Base-by-base conservation (phyloP, 1,139 yeast genomes). In the Blastobotrys proliferans region DNA sequence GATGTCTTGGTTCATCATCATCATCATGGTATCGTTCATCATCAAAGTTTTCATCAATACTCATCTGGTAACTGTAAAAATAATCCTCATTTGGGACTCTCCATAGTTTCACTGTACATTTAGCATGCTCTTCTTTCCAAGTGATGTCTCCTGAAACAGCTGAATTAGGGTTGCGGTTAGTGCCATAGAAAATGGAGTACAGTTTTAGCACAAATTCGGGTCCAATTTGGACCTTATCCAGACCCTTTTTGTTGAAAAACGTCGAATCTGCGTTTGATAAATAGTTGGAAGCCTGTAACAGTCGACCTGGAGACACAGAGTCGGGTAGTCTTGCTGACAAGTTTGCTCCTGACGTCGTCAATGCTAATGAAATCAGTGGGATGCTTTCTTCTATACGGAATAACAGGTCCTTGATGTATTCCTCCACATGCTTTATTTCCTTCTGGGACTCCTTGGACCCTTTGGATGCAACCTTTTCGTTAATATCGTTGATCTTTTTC, bases 11-110 rank as follows among this genome's bases (percentile, higher is more conserved):
- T 16, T 67, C 74, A 8, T 63, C 66, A 6, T 73, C 77, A 10
- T 68, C 74, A 9, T 80, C 83, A 55, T 85, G 95, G 56, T 82
- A 85, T 45, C 94, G 65, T 0, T 77, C 87, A 61, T 85, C 95
- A 55, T 83, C 72, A 46, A 81, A 77, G 54, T 75, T 76, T 55
- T 85, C 94, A 2, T 59, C 61, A 2, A 85, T 67, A 9, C 58
- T 62, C 29, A 85, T 54, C 8, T 59, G 59, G 56, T 82, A 83
- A 4, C 58, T 52, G 52, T 65, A 79, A 35, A 38, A 19, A 41
- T 24, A 20, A 6, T 16, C 27, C 10, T 13, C 6, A 10, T 30
- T 13, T 4, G 25, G 4, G 11, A 22, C 26, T 24, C 78, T 62
- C 42, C 64, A 52, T 6, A 82, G 57, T 18, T 65, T 61, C 0